phyloP scores from a whole-genome alignment of 2,329 filamentous ascomycete genomes.

The Arthrobotrys sinensis region DNA sequence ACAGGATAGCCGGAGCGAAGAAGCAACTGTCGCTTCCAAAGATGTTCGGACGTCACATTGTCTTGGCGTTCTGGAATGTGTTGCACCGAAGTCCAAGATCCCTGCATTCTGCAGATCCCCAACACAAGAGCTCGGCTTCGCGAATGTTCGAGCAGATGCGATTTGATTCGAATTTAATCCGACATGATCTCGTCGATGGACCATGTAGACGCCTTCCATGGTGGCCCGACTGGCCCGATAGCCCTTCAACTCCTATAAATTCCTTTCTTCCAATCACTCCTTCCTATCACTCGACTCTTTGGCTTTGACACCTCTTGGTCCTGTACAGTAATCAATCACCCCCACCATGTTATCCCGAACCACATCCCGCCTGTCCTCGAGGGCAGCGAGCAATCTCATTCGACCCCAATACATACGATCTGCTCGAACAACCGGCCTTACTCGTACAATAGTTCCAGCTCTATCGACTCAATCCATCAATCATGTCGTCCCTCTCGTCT shows the following conservation, averaged over 20 bases:
- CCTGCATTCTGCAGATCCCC: background rate
- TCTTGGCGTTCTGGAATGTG: conserved; percentile 21
- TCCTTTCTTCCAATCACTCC: conserved; percentile 8
- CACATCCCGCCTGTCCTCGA: conserved; percentile 47
- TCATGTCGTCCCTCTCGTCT: conserved; percentile 60
- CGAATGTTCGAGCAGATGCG: conserved; percentile 18
- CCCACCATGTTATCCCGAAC: conserved; percentile 55
- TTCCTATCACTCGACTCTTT: conserved; percentile 13
- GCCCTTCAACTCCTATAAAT: conserved; percentile 25
- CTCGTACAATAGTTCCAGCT: conserved; percentile 39
- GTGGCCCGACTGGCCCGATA: conserved; percentile 27
- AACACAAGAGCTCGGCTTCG: conserved; percentile 3
- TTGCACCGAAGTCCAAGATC: conserved; percentile 6
- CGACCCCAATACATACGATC: conserved; percentile 36
- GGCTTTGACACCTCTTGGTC: conserved; percentile 18
- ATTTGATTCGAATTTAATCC: background rate
- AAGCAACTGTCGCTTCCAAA: background rate
- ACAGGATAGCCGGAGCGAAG: background rate
- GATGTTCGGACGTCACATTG: background rate
- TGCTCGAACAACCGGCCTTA: conserved; percentile 10
- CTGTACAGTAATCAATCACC: conserved; percentile 15
- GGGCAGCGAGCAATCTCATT: conserved; percentile 48
- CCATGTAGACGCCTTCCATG: conserved; percentile 11
- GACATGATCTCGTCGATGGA: conserved; percentile 20
- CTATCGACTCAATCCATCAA: conserved; percentile 40